Conservation (phyloP, 1,139 yeast species). For the Kodamaea alishanica region DNA sequence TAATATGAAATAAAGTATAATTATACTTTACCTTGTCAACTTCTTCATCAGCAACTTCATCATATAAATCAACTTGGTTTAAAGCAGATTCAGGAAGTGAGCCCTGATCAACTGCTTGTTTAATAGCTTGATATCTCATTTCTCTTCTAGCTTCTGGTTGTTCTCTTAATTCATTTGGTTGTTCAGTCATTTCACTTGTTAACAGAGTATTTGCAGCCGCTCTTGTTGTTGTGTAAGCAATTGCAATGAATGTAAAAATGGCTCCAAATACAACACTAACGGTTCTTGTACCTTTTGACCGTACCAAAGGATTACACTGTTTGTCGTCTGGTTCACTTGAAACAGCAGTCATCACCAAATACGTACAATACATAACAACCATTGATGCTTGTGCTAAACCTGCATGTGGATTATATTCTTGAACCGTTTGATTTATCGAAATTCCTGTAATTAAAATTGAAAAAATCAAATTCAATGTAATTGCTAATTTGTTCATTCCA, state of each 20-base stretch:
- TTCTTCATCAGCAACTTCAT: conserved; percentile 58
- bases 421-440: conserved; percentile 79
- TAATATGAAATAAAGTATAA: conserved; percentile 82
- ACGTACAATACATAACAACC: conserved; percentile 93
- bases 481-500: conserved; percentile 86
- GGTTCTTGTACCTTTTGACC: conserved; percentile 88
- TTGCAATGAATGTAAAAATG: conserved; percentile 86
- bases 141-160: conserved; percentile 64
- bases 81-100: conserved; percentile 91
- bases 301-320: conserved; percentile 83
- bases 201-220: conserved; percentile 85
- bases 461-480: conserved; percentile 68
- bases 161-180: conserved; percentile 28
- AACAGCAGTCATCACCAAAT: conserved; percentile 88
- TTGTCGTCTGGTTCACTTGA: conserved; percentile 95
- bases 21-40: conserved; percentile 71
- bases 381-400: conserved; percentile 96
- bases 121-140: conserved; percentile 82
- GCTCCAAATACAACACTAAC: conserved; percentile 89
- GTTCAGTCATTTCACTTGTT: conserved; percentile 18
- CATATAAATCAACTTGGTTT: conserved; percentile 60
- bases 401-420: conserved; percentile 90
- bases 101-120: conserved; percentile 94
- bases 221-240: conserved; percentile 94
- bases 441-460: conserved; percentile 60